Conservation (phyloP, 1,284 basidiomycete species). For the Ganoderma multipileum region DNA sequence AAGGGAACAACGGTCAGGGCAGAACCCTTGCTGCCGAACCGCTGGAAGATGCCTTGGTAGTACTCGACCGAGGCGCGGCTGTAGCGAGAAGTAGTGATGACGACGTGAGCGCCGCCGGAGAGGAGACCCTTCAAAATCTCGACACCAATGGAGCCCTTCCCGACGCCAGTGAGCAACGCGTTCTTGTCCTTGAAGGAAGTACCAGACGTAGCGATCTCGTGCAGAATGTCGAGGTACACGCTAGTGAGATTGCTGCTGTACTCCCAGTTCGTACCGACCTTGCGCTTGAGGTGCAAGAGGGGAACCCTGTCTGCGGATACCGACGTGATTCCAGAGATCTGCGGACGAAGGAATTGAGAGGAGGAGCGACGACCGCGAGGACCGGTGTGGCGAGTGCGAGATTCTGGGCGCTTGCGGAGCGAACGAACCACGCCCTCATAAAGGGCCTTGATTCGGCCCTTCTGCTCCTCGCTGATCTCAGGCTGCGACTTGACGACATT, state of each 20-base stretch:
- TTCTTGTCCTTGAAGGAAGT: conserved; percentile 99
- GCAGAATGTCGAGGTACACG: conserved; percentile 94
- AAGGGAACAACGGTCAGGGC: conserved; percentile 97
- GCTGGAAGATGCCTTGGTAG: conserved; percentile 98
- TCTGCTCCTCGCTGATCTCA: conserved; percentile 95
- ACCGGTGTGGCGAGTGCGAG: conserved; percentile 55
- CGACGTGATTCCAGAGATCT: conserved; percentile 77
- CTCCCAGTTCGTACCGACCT: conserved; percentile 95
- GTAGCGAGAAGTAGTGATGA: conserved; percentile 97
- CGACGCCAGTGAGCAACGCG: conserved; percentile 96
- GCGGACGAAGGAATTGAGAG: conserved; percentile 93
- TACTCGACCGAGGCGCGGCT: conserved; percentile 95
- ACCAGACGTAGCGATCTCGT: conserved; percentile 97
- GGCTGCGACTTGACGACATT: conserved; percentile 97
- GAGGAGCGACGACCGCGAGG: conserved; percentile 85
- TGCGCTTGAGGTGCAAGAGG: conserved; percentile 95
- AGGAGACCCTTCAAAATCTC: conserved; percentile 97
- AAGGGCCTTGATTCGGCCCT: conserved; percentile 95
- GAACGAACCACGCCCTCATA: conserved; percentile 96
- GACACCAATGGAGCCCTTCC: conserved; percentile 96
- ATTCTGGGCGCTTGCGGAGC: conserved; percentile 70
- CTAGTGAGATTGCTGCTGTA: conserved; percentile 97
- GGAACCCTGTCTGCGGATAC: conserved; percentile 92
- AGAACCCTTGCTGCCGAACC: conserved; percentile 92
- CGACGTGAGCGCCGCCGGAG: conserved; percentile 94